Base-by-base conservation (phyloP, 2,329 filamentous ascomycete species). In the Xenoacremonium recifei region DNA sequence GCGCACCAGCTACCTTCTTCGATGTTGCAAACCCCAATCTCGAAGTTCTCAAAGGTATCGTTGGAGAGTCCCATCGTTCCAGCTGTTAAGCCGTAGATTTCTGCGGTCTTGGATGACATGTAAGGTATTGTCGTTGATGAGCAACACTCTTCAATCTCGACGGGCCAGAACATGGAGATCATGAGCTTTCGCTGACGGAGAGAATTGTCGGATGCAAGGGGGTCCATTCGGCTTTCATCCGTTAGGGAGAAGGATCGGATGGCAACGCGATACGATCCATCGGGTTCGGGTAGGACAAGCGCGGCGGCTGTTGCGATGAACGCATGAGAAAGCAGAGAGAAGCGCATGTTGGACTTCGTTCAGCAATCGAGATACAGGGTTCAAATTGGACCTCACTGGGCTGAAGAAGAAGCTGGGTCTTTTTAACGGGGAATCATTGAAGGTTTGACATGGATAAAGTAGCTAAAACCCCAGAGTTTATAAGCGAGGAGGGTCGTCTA, bases 21-120 rank as follows among this genome's bases (percentile, higher is more conserved):
- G 12, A 58, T 35, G 3, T 51, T 29, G 40, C 61, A 65, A 11
- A 58, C 47, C 2, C 59, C 47, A 20, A 66, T 45, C 23, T 56
- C 40, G 1, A 66, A 44, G 2, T 35, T 35, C 2, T 49, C 34
- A 33, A 65, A 67, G 0, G 63, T 59, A 4, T 57, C 54, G 3
- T 59, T 59, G 2, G 63, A 53, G 3, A 68, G 44, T 5, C 64
- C 65, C 5, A 59, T 5, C 5, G 46, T 36, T 4, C 45, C 45
- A 1, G 53, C 63, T 16, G 53, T 45, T 3, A 44, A 21, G 2
- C 61, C 62, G 19, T 67, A 66, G 0, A 36, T 46, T 4, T 53
- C 47, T 0, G 65, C 63, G 0, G 65, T 60, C 0, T 46, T 45
- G 0, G 63, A 60, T 0, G 64, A 57, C 65, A 68, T 67, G 48